Conservation (phyloP, 257 asterid species). For the Scutellaria baicalensis region DNA sequence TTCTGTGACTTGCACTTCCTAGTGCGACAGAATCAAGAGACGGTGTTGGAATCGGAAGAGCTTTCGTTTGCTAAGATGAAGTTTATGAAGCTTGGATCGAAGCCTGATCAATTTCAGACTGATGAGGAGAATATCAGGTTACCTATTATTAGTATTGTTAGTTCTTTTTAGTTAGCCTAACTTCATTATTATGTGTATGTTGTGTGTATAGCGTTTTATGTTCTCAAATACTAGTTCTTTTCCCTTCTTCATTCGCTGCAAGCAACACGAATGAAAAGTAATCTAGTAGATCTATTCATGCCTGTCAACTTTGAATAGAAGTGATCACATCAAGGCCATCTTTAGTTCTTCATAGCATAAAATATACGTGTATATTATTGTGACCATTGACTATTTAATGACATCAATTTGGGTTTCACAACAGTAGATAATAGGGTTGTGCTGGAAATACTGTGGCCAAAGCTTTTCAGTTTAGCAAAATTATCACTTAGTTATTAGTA, state of each 20-base stretch:
- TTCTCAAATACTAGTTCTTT: neutral
- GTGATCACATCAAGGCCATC: no score
- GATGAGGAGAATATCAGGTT: slow-evolving; percentile 73
- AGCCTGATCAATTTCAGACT: slow-evolving; percentile 71
- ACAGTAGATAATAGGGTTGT: neutral
- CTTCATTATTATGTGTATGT: neutral
- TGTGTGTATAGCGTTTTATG: neutral
- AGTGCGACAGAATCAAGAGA: neutral
- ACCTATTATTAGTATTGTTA: neutral
- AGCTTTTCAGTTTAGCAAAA: neutral
- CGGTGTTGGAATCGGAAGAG: neutral
- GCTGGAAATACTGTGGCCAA: neutral
- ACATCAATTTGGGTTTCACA: neutral
- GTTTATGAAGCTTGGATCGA: slow-evolving; percentile 88
- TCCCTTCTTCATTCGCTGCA: neutral
- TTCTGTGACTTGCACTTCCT: no score
- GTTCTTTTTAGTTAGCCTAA: neutral
- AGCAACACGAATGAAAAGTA: neutral
- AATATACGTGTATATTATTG: no score
- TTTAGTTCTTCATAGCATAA: no score
- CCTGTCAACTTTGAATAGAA: neutral
- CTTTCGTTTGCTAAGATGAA: slow-evolving; percentile 40
- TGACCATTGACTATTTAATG: neutral
- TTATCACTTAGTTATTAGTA: neutral
- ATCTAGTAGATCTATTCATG: neutral